phyloP scores from a whole-genome alignment of 73 alveolate genomes.

The Vitrella brassicaformis region DNA sequence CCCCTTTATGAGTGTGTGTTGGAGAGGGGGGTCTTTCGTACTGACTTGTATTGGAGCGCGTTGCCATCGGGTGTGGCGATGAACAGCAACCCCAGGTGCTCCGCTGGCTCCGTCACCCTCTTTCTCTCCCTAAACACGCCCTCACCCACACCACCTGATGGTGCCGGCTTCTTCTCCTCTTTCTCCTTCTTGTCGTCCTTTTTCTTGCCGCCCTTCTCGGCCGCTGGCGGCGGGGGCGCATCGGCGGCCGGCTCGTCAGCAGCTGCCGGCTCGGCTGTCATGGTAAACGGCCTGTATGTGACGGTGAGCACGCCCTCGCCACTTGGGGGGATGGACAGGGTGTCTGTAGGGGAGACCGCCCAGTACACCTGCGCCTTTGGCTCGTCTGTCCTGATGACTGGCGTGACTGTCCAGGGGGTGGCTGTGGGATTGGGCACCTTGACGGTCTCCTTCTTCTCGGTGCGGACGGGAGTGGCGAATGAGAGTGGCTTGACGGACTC shows the following conservation, averaged over 20 bases:
- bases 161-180: background rate
- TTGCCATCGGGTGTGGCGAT: background rate
- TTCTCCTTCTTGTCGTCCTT: background rate
- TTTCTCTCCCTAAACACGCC: background rate
- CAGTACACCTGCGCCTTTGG: background rate
- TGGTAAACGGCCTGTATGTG: background rate
- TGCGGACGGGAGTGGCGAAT: background rate
- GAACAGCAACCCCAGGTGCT: background rate
- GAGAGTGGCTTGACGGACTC: background rate
- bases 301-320: background rate
- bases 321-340: background rate
- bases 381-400: background rate
- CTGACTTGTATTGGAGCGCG: background rate
- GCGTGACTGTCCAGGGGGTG: background rate
- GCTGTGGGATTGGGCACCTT: background rate
- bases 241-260: too few relatives aligned
- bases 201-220: background rate
- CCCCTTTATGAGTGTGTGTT: too few relatives aligned
- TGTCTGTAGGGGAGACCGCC: background rate
- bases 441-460: background rate
- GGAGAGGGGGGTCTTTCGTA: too few relatives aligned
- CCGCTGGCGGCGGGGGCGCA: background rate
- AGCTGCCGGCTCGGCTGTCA: background rate
- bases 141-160: background rate
- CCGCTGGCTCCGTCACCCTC: background rate